These are phyloP conservation scores for Linderina pennispora DNA, from an alignment of 192 early-diverging fungal genomes.

Conservation along the genomic window DNA sequence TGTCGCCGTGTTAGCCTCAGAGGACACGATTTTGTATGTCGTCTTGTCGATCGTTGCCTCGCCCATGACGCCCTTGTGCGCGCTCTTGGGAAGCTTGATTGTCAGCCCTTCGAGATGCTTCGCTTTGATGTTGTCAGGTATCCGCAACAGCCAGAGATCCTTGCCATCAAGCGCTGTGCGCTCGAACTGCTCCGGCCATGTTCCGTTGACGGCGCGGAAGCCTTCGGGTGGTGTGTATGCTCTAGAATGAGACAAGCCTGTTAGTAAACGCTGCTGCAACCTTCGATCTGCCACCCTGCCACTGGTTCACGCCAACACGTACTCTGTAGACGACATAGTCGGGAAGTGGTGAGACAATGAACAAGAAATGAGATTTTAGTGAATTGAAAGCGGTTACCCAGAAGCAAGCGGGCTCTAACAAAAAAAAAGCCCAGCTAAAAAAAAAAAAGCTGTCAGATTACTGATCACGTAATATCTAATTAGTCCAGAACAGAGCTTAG, in stretches of 20 bases:
- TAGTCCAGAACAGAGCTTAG: too few relatives aligned
- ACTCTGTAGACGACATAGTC: too few relatives aligned
- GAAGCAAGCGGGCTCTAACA: too few relatives aligned
- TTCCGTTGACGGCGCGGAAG: slow-evolving; percentile 16
- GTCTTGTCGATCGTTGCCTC: slow-evolving; percentile 4
- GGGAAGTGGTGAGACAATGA: too few relatives aligned
- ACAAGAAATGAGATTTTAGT: too few relatives aligned
- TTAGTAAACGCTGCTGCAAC: too few relatives aligned
- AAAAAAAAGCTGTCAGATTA: too few relatives aligned
- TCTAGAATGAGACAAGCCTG: background rate
- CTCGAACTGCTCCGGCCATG: slow-evolving; percentile 2
- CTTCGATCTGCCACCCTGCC: too few relatives aligned
- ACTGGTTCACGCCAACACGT: too few relatives aligned
- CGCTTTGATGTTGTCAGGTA: slow-evolving; percentile 30
- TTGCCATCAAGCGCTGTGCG: slow-evolving; percentile 15
- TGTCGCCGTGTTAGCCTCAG: slow-evolving; percentile 1
- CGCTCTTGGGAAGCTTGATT: slow-evolving; percentile 29
- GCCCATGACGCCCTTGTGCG: slow-evolving; percentile 17
- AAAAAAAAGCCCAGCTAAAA: too few relatives aligned
- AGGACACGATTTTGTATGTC: slow-evolving; percentile 22
- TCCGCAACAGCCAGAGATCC: slow-evolving; percentile 41
- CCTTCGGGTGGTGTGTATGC: slow-evolving; percentile 29
- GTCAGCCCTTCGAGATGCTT: slow-evolving; percentile 26
- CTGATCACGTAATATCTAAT: too few relatives aligned
- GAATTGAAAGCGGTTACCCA: too few relatives aligned